phyloP scores from a whole-genome alignment of 495 filamentous ascomycete species.

The Clavariopsis aquatica region DNA sequence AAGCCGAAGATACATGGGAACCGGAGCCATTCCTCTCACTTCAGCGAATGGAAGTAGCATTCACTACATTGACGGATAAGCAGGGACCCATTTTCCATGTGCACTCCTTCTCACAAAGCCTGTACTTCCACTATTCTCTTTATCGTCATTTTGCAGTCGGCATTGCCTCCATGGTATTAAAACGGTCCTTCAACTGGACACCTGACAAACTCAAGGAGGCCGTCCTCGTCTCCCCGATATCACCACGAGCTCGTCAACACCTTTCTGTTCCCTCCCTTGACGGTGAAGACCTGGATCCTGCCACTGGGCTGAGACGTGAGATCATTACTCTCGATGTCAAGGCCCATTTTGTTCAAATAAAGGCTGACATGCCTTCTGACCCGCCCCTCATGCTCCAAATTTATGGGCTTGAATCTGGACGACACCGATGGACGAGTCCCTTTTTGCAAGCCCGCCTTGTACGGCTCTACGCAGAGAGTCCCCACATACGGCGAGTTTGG shows the following conservation, averaged over 20 bases:
- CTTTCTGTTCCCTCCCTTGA: conserved; percentile 32
- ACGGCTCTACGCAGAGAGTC: conserved; percentile 81
- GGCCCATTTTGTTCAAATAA: conserved; percentile 77
- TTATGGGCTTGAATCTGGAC: conserved; percentile 74
- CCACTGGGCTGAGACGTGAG: conserved; percentile 49
- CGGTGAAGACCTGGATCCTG: conserved; percentile 34
- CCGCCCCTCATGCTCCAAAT: conserved; percentile 89
- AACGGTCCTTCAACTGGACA: conserved; percentile 61
- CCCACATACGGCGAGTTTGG: conserved; percentile 79
- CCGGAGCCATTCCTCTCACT: conserved; percentile 82
- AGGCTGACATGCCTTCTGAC: conserved; percentile 81
- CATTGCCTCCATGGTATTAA: conserved; percentile 74
- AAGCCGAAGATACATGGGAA: conserved; percentile 80
- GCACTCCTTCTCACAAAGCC: conserved; percentile 72
- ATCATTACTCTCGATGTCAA: conserved; percentile 80
- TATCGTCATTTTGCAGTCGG: conserved; percentile 92
- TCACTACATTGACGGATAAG: conserved; percentile 80
- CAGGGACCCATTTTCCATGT: conserved; percentile 86
- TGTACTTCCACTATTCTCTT: conserved; percentile 86
- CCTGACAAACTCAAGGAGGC: conserved; percentile 14
- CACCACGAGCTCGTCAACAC: conserved; percentile 11
- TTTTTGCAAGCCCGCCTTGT: conserved; percentile 74
- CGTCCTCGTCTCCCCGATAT: neutral
- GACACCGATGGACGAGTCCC: conserved; percentile 80
- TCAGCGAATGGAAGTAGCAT: conserved; percentile 80